Percentiles rank a stretch among this genome's conserved stretches.
phyloP scores from a whole-genome alignment of 345 rosid species.

The Fremontodendron californicum region DNA sequence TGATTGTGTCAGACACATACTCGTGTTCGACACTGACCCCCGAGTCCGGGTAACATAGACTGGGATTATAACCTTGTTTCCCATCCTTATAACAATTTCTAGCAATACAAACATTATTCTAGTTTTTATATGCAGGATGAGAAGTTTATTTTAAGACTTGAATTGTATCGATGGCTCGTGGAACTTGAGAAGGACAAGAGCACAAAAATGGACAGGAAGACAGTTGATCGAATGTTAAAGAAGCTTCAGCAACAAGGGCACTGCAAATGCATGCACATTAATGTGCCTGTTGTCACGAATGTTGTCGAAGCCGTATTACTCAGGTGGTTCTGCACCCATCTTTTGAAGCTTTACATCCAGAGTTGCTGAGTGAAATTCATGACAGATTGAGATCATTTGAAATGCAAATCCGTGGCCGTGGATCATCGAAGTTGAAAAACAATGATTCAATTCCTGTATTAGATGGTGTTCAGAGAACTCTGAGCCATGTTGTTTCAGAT shows the following conservation, averaged over 20 bases:
- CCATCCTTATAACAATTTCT: not conserved
- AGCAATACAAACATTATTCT: not conserved
- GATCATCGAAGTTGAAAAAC: constrained; percentile 46
- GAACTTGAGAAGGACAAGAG: constrained; percentile 75
- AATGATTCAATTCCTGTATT: constrained; percentile 59
- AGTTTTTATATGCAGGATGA: constrained; percentile 52
- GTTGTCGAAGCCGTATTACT: constrained; percentile 56
- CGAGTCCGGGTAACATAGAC: not conserved
- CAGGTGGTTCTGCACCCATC: constrained; percentile 79
- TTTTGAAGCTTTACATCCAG: constrained; percentile 50
- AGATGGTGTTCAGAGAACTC: constrained; percentile 68
- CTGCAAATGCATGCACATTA: constrained; percentile 58
- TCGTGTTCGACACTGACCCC: not conserved
- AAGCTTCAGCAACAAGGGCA: constrained; percentile 83
- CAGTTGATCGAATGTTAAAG: constrained; percentile 60
- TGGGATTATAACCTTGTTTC: constrained; percentile 10
- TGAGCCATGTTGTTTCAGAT: constrained; percentile 39
- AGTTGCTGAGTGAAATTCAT: constrained; percentile 59
- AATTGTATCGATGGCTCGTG: constrained; percentile 76
- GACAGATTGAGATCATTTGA: constrained; percentile 76
- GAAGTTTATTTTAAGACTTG: constrained; percentile 69
- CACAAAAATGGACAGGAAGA: constrained; percentile 75
- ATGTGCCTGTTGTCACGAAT: constrained; percentile 82
- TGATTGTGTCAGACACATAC: not conserved
- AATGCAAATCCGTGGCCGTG: constrained; percentile 64